These are phyloP conservation scores for Didymella sp. DNA, from an alignment of 2,329 filamentous ascomycete species.

Conservation along the genomic window DNA sequence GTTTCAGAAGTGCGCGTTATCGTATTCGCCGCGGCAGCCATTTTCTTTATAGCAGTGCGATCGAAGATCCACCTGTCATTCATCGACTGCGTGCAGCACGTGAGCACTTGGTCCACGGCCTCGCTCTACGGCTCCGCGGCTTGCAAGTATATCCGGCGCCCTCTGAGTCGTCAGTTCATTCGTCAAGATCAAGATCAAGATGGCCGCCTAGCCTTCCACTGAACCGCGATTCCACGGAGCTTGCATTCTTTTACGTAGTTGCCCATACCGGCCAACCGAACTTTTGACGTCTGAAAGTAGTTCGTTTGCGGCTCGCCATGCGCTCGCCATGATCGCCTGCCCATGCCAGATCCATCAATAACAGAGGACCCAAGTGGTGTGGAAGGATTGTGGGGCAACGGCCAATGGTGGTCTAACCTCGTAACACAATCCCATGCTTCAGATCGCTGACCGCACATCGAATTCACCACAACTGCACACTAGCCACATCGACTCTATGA, in stretches of 20 bases:
- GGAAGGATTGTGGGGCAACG: constrained; percentile 22
- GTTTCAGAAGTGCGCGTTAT: neutral
- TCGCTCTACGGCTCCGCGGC: neutral
- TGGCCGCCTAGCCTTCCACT: constrained; percentile 1
- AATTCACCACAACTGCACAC: constrained; percentile 12
- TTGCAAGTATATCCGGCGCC: neutral
- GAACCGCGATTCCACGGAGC: neutral
- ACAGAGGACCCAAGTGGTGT: constrained; percentile 5
- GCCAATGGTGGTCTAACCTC: constrained; percentile 32
- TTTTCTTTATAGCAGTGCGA: neutral
- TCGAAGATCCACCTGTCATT: constrained; percentile 1
- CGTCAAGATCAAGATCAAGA: neutral
- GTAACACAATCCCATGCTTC: constrained; percentile 20
- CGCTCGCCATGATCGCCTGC: constrained; percentile 2
- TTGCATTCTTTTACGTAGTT: constrained; percentile 1
- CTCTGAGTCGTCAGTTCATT: neutral
- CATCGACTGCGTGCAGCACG: neutral
- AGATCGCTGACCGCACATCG: constrained; percentile 11
- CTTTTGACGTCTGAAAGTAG: neutral
- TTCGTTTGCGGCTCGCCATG: constrained; percentile 4
- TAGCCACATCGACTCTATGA: constrained; percentile 25
- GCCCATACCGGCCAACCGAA: constrained; percentile 4
- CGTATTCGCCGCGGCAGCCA: neutral
- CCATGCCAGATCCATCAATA: constrained; percentile 4
- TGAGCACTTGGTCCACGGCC: neutral